Percentiles rank a stretch among this genome's conserved stretches.
Evolutionary conservation across 2,329 filamentous ascomycete species (phyloP).

Genomic region (Aspergillus sergii): DNA sequence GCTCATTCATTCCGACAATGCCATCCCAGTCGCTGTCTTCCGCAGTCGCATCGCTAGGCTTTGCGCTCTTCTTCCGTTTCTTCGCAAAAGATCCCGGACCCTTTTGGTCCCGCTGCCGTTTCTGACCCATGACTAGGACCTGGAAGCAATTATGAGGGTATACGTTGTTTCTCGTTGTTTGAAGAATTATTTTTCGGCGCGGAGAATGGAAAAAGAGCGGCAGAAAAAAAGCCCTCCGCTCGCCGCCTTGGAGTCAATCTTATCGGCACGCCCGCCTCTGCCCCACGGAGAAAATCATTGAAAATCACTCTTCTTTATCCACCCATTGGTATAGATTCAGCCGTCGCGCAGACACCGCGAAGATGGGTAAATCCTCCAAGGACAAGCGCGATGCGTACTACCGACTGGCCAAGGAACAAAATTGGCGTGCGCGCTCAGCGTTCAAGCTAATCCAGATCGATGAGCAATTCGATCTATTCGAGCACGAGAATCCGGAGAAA

Average conservation of each 20-base stretch:
- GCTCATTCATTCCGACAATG: conserved; percentile 49
- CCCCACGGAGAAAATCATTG: conserved; percentile 30
- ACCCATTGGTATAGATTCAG: conserved; percentile 5
- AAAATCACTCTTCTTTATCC: conserved; percentile 2
- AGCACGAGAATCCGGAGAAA: conserved; percentile 58
- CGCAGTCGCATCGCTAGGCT: conserved; percentile 16
- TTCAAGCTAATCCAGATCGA: conserved; percentile 98
- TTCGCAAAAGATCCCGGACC: conserved; percentile 30
- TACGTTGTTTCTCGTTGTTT: not conserved
- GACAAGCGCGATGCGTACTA: conserved; percentile 99
- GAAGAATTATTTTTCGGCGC: conserved; percentile 14
- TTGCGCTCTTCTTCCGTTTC: conserved; percentile 38
- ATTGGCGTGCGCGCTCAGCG: conserved; percentile 92
- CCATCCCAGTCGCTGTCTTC: conserved; percentile 28
- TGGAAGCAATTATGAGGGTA: not conserved
- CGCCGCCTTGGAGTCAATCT: conserved; percentile 32
- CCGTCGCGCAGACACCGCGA: conserved; percentile 3
- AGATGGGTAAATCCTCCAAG: conserved; percentile 96
- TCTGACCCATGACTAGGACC: conserved; percentile 35
- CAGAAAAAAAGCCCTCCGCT: conserved; percentile 34
- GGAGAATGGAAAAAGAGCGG: conserved; percentile 37
- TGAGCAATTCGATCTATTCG: conserved; percentile 93
- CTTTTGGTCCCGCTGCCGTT: conserved; percentile 38
- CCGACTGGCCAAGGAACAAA: conserved; percentile 95
- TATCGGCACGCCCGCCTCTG: conserved; percentile 28